Evolutionary conservation across 352 stramenopile species (phyloP).

Genomic region (Phytophthora pinifolia): DNA sequence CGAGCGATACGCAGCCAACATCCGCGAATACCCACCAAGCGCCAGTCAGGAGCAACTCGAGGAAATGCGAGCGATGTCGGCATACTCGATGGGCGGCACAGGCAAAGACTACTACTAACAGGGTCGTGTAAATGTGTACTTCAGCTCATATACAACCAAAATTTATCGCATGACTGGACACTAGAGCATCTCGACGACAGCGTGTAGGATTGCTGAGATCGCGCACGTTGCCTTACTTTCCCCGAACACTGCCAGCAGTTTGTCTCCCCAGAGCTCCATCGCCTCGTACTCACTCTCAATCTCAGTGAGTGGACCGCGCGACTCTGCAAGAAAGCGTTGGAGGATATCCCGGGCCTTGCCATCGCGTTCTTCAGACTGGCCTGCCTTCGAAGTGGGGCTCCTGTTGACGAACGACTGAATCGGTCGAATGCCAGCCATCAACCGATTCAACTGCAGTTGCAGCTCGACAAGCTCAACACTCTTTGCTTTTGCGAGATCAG

Average conservation of each 20-base stretch:
- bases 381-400: slow-evolving; percentile 12
- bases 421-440: slow-evolving; percentile 44
- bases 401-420: slow-evolving; percentile 56
- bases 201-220: slow-evolving; percentile 48
- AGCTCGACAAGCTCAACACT: slow-evolving; percentile 60
- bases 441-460: slow-evolving; percentile 61
- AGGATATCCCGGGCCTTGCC: slow-evolving; percentile 45
- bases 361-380: slow-evolving; percentile 34
- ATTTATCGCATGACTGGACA: slow-evolving; percentile 4
- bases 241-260: slow-evolving; percentile 60
- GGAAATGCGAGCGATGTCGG: slow-evolving; percentile 57
- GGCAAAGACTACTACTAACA: slow-evolving; percentile 45
- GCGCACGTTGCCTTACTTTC: slow-evolving; percentile 70
- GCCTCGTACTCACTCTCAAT: slow-evolving; percentile 66
- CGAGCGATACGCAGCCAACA: slow-evolving; percentile 86
- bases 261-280: slow-evolving; percentile 63
- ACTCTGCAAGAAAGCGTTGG: slow-evolving; percentile 52
- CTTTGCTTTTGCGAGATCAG: slow-evolving; percentile 54
- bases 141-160: slow-evolving; percentile 20
- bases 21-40: slow-evolving; percentile 78
- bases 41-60: slow-evolving; percentile 40
- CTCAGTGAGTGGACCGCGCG: slow-evolving; percentile 32
- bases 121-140: slow-evolving; percentile 2
- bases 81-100: slow-evolving; percentile 47
- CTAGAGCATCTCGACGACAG: slow-evolving; percentile 40